phyloP scores from a whole-genome alignment of 1,139 yeast genomes.

The Candida freyschussii region DNA sequence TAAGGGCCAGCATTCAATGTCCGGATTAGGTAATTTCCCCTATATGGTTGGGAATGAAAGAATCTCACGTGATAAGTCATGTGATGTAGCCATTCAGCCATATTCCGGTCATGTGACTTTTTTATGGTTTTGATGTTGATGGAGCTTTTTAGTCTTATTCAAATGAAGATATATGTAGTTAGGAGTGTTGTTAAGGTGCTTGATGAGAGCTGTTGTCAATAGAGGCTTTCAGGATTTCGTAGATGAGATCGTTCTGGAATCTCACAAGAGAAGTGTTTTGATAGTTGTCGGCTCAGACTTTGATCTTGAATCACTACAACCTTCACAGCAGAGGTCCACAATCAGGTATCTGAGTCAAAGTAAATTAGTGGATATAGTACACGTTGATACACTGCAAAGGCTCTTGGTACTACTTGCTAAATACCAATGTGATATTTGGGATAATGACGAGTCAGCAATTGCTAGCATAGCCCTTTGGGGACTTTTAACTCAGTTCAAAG shows the following conservation, averaged over 20 bases:
- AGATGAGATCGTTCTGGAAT: not conserved
- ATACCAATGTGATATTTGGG: constrained; percentile 1
- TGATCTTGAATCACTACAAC: not conserved
- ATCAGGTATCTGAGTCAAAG: not conserved
- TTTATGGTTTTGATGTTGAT: too few species aligned
- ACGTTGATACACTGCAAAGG: not conserved
- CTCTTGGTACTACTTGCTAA: constrained; percentile 2
- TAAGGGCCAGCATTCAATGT: too few species aligned
- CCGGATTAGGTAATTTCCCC: too few species aligned
- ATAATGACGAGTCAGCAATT: not conserved
- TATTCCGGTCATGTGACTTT: too few species aligned
- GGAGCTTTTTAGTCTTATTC: too few species aligned
- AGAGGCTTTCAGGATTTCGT: not conserved
- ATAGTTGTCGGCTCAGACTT: not conserved
- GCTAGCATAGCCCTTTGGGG: constrained; percentile 3
- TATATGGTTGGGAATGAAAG: too few species aligned
- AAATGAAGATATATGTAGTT: too few species aligned
- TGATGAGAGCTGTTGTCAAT: not conserved
- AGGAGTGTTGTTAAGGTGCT: too few species aligned
- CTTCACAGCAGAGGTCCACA: constrained; percentile 2
- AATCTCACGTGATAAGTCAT: too few species aligned
- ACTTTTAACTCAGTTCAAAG: constrained; percentile 1
- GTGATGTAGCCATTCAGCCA: too few species aligned
- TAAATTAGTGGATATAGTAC: constrained; percentile 1
- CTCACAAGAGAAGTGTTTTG: not conserved